Evolutionary conservation across 805 yeast genomes (phyloP), one percentile per base, ranked within the genome.

Genomic region (Zygosaccharomyces bisporus): DNA sequence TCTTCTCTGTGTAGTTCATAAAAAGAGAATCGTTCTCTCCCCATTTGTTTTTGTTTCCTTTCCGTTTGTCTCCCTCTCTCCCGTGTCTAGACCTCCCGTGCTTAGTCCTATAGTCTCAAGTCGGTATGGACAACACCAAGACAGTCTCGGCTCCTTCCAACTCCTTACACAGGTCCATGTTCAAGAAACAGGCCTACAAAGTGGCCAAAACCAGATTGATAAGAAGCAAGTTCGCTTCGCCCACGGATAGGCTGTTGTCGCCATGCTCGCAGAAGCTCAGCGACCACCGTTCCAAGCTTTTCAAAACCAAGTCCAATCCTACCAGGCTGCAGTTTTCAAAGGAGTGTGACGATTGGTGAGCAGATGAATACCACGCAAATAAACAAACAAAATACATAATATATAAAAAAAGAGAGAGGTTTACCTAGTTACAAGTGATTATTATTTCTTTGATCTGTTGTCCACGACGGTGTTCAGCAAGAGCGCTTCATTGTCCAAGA

Each of bases 401-500:
- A 21, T 21, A 21, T 21, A 21, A 21, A 21, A 21, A 21, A 21
- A 21, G 9, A 21, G 9, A 21, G 9, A 21, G 9, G 25, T 21
- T 21, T 6, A 21, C 21, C 31, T 32, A 31, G 23, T 24, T 27
- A 39, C 29, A 39, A 31, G 29, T 36, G 27, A 36, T 24, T 36
- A 25, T 45, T 36, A 63, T 49, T 62, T 58, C 55, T 58, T 64
- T 18, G 52, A 46, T 65, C 96, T 81, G 31, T 83, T 70, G 67
- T 91, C 98, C 41, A 83, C 74, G 32, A 85, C 81, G 7, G 96
- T 91, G 69, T 91, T 87, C 66, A 93, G 78, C 67, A 93, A 76
- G 67, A 93, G 79, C 20, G 97, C 83, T 69, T 87, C 95, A 66
- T 86, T 90, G 64, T 91, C 96, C 61, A 93, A 77, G 58, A 91